Conservation (phyloP, 352 stramenopile genomes). For the Phytophthora pluvialis region DNA sequence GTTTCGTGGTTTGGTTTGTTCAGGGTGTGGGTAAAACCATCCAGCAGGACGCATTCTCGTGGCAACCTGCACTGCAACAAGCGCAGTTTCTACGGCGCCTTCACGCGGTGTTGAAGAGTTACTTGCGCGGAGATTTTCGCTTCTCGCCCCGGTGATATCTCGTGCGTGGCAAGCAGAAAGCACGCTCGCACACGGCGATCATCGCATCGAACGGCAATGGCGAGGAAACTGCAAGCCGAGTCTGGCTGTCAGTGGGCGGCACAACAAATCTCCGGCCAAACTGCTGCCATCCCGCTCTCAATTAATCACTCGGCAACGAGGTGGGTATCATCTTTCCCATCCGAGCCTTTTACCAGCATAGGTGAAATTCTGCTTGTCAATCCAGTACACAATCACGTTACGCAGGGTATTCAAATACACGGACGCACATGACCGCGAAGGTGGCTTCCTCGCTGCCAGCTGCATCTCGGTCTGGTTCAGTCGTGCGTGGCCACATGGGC, state of each 20-base stretch:
- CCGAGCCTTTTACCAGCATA: too few relatives aligned
- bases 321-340: neutral
- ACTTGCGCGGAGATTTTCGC: conserved; percentile 5
- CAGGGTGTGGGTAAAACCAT: too few relatives aligned
- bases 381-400: neutral
- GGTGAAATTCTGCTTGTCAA: too few relatives aligned
- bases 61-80: neutral
- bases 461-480: conserved; percentile 21
- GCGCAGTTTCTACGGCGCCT: neutral
- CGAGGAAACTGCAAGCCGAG: neutral
- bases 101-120: conserved; percentile 1
- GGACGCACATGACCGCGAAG: neutral
- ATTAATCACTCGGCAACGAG: conserved; percentile 7
- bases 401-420: neutral
- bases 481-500: conserved; percentile 19
- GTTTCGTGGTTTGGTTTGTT: too few relatives aligned
- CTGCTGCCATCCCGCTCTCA: conserved; percentile 15
- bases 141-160: neutral
- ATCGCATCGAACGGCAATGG: conserved; percentile 20
- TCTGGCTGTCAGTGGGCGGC: neutral
- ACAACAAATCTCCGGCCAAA: neutral
- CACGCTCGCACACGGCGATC: neutral
- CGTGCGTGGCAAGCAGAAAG: conserved; percentile 3
- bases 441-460: conserved; percentile 14
- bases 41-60: neutral